Percentiles rank a stretch among this genome's conserved stretches.
Conservation (phyloP, 805 yeast genomes). For the Monosporozyma aerobia region DNA sequence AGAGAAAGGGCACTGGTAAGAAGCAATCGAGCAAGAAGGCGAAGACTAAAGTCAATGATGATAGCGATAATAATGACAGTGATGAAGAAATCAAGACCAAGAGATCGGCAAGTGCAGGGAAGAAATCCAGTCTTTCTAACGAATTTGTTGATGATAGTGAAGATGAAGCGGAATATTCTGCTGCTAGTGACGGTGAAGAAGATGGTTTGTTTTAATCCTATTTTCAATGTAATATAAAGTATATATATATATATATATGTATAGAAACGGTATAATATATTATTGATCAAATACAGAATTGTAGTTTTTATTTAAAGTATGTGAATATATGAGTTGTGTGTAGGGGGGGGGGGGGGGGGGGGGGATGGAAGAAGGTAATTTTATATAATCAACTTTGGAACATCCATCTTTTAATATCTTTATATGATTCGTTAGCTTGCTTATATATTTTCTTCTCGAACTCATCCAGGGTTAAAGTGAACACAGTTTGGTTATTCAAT, state of each 20-base stretch:
- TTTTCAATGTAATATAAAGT: not conserved
- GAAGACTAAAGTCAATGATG: conserved; percentile 7
- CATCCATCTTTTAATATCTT: conserved; percentile 37
- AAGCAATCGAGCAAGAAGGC: not conserved
- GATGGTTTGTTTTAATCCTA: conserved; percentile 14
- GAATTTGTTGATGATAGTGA: conserved; percentile 39
- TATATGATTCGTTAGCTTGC: conserved; percentile 42
- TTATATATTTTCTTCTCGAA: conserved; percentile 58
- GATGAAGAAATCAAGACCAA: conserved; percentile 19
- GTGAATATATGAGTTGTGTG: not conserved
- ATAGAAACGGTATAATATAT: not conserved
- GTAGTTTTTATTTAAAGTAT: not conserved
- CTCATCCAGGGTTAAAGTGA: conserved; percentile 63
- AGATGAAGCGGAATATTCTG: conserved; percentile 25
- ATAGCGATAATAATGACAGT: conserved; percentile 7
- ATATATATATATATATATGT: not conserved
- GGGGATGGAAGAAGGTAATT: not conserved
- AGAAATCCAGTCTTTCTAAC: conserved; percentile 26
- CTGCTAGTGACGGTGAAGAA: conserved; percentile 11
- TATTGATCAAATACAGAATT: not conserved
- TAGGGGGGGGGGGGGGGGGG: not conserved
- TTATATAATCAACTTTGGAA: not conserved
- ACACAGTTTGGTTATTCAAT: conserved; percentile 16
- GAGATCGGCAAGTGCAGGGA: conserved; percentile 19
- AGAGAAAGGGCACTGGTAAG: conserved; percentile 9